phyloP scores from a whole-genome alignment of 768 basidiomycete species.

The Coprinellus aureogranulatus region DNA sequence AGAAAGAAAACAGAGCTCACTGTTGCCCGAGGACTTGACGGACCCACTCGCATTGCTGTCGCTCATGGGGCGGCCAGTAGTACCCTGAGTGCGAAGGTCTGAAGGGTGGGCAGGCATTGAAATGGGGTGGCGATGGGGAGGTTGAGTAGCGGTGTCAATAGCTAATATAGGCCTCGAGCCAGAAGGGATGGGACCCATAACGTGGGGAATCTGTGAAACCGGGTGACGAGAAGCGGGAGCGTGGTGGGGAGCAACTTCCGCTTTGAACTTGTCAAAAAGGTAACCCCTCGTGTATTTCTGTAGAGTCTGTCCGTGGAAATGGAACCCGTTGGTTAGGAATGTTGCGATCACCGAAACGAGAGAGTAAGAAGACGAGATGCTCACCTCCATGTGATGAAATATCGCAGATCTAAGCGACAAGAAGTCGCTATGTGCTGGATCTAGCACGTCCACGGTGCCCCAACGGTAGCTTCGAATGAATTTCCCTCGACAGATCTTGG shows the following conservation, averaged over 20 bases:
- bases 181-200: constrained; percentile 45
- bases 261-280: constrained; percentile 74
- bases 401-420: constrained; percentile 71
- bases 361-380: constrained; percentile 21
- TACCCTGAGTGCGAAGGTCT: constrained; percentile 26
- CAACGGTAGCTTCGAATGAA: constrained; percentile 77
- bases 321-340: constrained; percentile 13
- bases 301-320: constrained; percentile 54
- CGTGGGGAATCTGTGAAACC: constrained; percentile 45
- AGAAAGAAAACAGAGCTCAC: not conserved
- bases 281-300: constrained; percentile 84
- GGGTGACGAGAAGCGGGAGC: constrained; percentile 44
- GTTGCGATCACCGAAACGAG: constrained; percentile 8
- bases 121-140: constrained; percentile 23
- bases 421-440: constrained; percentile 81
- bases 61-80: constrained; percentile 40
- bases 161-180: constrained; percentile 30
- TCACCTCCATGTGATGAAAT: constrained; percentile 87
- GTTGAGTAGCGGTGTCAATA: constrained; percentile 30
- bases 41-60: constrained; percentile 39
- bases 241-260: constrained; percentile 45
- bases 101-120: constrained; percentile 9
- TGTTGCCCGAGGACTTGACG: constrained; percentile 12
- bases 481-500: constrained; percentile 57
- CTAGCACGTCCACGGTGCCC: constrained; percentile 80